Evolutionary conservation across 2,329 filamentous ascomycete species (phyloP), one percentile per base, ranked within the genome.

Genomic region (Scedosporium apiospermum): DNA sequence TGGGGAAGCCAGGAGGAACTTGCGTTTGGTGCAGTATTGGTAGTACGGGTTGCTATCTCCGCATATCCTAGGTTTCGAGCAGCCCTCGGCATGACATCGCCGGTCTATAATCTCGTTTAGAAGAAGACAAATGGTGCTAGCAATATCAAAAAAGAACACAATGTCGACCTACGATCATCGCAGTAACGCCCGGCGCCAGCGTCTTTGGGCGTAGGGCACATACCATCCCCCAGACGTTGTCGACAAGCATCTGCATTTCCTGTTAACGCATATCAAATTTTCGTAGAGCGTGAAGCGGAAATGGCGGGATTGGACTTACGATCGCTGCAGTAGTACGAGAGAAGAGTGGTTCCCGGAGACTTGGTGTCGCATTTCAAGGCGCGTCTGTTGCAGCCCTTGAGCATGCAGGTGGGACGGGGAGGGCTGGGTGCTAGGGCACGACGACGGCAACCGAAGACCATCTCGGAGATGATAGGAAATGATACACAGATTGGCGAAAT

Each of bases 241-340:
- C 65, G 66, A 30, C 65, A 67, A 44, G 66, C 66, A 51, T 67
- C 66, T 67, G 6, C 21, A 6, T 1, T 16, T 58, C 23, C 30
- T 41, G 23, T 57, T 57, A 23, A 16, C 26, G 5, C 10, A 27
- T 12, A 27, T 23, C 14, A 23, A 16, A 23, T 9, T 57, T 6
- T 4, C 18, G 18, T 9, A 4, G 26, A 6, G 46, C 21, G 6
- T 23, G 53, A 6, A 23, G 53, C 14, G 23, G 53, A n/a, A 27
- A 27, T 14, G 53, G 53, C 6, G 53, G 23, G 23, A 57, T 18
- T 12, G 26, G 2, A 55, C 65, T 44, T 0, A 66, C 65, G 66
- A 3, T 65, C 65, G 60, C 65, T 66, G 63, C 66, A 67, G 49
- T 66, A 64, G 4, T 64, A 30, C 5, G 66, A 67, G 23, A 62